phyloP scores from a whole-genome alignment of 164 flowering plant genomes.

The Aristolochia californica region DNA sequence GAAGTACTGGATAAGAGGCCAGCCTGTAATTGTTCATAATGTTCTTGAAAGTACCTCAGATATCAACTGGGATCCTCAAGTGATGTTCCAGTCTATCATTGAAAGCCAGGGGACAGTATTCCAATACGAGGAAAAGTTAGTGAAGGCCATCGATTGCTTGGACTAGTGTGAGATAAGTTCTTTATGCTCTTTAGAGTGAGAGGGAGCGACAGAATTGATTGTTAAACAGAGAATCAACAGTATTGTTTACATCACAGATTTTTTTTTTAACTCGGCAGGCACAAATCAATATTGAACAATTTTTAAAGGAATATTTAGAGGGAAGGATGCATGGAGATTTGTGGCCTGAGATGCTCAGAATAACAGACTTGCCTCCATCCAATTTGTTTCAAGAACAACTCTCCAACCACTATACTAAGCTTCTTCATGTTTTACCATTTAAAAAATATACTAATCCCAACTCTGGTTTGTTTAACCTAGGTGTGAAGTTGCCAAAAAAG shows the following conservation, averaged over 20 bases:
- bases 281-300: conserved; percentile 39
- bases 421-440: conserved; percentile 44
- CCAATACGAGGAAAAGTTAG: conserved; percentile 14
- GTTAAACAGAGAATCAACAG: neutral
- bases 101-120: conserved; percentile 21
- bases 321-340: conserved; percentile 24
- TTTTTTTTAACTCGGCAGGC: conserved; percentile 29
- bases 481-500: conserved; percentile 40
- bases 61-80: conserved; percentile 62
- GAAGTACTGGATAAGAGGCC: conserved; percentile 63
- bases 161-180: conserved; percentile 21
- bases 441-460: conserved; percentile 62
- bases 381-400: conserved; percentile 43
- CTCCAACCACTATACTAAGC: conserved; percentile 42
- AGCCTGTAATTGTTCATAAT: conserved; percentile 61
- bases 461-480: conserved; percentile 58
- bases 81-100: conserved; percentile 40
- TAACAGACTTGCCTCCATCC: conserved; percentile 59
- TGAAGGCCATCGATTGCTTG: conserved; percentile 29
- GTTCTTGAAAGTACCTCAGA: conserved; percentile 29
- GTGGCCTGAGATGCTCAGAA: conserved; percentile 42
- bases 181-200: neutral
- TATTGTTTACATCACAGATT: neutral
- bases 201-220: neutral
- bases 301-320: conserved; percentile 41